Evolutionary conservation across 768 basidiomycete genomes (phyloP), one percentile per base, ranked within the genome.

Genomic region (Suillus lakei): DNA sequence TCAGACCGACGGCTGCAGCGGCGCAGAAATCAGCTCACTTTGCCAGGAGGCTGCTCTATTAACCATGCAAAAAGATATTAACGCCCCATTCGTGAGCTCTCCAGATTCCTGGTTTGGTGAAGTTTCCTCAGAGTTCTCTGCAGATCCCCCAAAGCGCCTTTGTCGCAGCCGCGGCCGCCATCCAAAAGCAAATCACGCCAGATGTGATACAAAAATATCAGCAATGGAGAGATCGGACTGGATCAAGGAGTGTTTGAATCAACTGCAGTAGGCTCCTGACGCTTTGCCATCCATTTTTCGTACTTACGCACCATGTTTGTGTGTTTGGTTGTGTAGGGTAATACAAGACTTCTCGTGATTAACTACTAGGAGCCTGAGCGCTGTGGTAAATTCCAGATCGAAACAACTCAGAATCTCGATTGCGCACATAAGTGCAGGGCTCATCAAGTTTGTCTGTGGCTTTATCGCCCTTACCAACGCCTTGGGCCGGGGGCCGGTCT

Each of bases 1-100:
- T 12, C 71, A 99, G 98, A 92, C 96, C 1, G 89, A 92, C 12
- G 98, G 97, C 1, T 99, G 95, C 74, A 99, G 96, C 23, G 98
- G 98, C 5, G 98, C 98, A 6, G 98, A 99, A 76, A 88, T 99
- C 39, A 84, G 88, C 7, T 89, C 91, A 10, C 84, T 99, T 51
- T 99, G 96, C 74, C 98, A 99, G 78, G 97, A 99, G 77, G 98
- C 98, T 4, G 98, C 97, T 0, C 76, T 99, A 67, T 74, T 91
- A 62, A 93, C 96, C 0, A 99, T 99, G 98, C 89, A 92, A 68
- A 83, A 86, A 61, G 86, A 98, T 75, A 89, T 98, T 41, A 76
- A 92, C 65, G 88, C 94, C 3, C 83, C 88, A 53, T 84, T 82
- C 71, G 97, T 97, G 69, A 72, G 92, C 54, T 53, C 8, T 46